Evolutionary conservation across 2,329 filamentous ascomycete species (phyloP).

Genomic region (Sporothrix globosa): DNA sequence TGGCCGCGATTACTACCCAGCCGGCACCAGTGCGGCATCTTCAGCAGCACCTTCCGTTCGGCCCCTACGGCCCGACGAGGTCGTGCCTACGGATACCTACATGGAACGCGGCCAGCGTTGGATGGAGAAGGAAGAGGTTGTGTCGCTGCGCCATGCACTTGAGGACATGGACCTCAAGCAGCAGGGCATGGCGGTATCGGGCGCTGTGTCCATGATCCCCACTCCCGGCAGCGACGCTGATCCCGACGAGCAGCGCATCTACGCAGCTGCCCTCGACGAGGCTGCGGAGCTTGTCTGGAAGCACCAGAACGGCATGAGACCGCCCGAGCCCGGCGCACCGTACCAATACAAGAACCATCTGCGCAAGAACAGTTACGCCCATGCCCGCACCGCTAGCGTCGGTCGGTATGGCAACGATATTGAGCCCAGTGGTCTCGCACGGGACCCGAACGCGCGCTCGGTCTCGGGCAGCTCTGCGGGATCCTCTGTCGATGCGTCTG

Average conservation of each 20-base stretch:
- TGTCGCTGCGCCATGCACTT: constrained; percentile 70
- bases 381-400: constrained; percentile 64
- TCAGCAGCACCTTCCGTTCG: not conserved
- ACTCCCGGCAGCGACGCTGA: constrained; percentile 57
- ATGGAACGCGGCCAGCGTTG: constrained; percentile 74
- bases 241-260: constrained; percentile 60
- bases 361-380: constrained; percentile 71
- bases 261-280: constrained; percentile 73
- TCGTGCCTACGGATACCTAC: constrained; percentile 69
- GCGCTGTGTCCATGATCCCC: constrained; percentile 26
- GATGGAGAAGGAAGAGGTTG: constrained; percentile 80
- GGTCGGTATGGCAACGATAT: constrained; percentile 55
- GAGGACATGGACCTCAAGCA: constrained; percentile 67
- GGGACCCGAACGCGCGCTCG: constrained; percentile 50
- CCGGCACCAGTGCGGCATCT: constrained; percentile 40
- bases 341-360: constrained; percentile 71
- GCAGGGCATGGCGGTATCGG: constrained; percentile 30
- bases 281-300: constrained; percentile 78
- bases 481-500: constrained; percentile 50
- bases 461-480: constrained; percentile 56
- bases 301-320: constrained; percentile 65
- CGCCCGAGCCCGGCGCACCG: constrained; percentile 63
- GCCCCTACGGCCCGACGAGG: constrained; percentile 60
- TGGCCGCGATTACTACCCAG: constrained; percentile 58
- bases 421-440: constrained; percentile 51